Evolutionary conservation across 208 protist genomes (phyloP), one percentile per base, ranked within the genome.

Genomic region (Porcisia hertigi): DNA sequence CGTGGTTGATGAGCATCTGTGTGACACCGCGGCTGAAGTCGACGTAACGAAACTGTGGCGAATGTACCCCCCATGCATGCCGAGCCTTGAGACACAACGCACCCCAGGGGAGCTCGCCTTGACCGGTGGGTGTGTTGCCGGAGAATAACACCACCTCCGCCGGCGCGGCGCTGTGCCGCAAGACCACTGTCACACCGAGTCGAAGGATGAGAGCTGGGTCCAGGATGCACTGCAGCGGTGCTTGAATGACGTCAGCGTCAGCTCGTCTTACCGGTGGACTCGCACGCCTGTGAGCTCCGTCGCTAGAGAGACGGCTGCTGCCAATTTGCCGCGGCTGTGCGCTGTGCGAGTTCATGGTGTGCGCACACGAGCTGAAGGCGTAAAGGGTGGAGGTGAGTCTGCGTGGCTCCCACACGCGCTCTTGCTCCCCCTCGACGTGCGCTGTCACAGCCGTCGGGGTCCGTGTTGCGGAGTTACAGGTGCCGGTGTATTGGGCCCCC

Each of bases 21-120:
- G 54, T 65, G 14, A 74, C 70, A 11, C 70, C 70, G 30, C 20
- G 45, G 4, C 20, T 49, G 11, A 74, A 16, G 43, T 74, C 70
- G n/a, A 74, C 57, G 70, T 74, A 74, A 55, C 70, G 70, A 55
- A 74, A 74, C 57, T 74, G 70, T 9, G 70, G 70, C 23, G 70
- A 39, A 39, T 74, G 70, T 20, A 74, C 70, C 39, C 70, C 70
- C 70, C 70, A 74, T 39, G 70, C 70, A 7, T 53, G 39, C 39
- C 55, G 57, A n/a, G 70, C 70, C 70, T 74, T 74, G 14, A 74
- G 39, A 5, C 70, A 74, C 30, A 74, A 39, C 16, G 70, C 57
- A 9, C 70, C 70, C 70, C 70, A 74, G 18, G 70, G 70, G 39
- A 74, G 70, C 57, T 57, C 55, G 9, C 70, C 70, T 25, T 74